These are phyloP conservation scores for Oryza glumipatula DNA, from an alignment of 176 grass and related monocot genomes.

Conservation along the genomic window DNA sequence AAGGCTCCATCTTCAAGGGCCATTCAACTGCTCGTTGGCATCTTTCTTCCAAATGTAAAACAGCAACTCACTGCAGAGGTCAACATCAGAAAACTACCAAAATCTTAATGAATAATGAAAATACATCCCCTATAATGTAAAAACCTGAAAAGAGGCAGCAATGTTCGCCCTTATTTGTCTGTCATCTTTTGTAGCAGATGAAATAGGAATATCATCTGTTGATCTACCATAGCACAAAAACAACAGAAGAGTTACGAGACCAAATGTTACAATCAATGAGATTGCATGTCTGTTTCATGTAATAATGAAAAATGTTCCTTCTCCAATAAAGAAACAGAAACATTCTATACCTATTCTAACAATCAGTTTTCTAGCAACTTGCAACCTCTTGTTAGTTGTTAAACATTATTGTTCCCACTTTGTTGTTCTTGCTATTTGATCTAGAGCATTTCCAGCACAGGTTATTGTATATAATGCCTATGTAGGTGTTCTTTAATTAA, in stretches of 20 bases:
- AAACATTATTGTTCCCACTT: not conserved
- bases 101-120: conserved; percentile 15
- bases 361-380: not conserved
- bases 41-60: conserved; percentile 98
- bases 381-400: not conserved
- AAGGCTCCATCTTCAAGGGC: conserved; percentile 93
- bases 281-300: not conserved
- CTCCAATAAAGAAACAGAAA: not conserved
- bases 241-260: conserved; percentile 19
- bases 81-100: conserved; percentile 22
- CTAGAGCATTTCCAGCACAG: not conserved
- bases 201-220: conserved; percentile 62
- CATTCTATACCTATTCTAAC: conserved; percentile 9
- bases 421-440: not conserved
- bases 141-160: conserved; percentile 99
- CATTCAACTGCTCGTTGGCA: conserved; percentile 96
- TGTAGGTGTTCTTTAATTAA: conserved; percentile 7
- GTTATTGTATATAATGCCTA: conserved; percentile 9
- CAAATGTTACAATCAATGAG: conserved; percentile 25
- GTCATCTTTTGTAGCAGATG: conserved; percentile 63
- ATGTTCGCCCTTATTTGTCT: conserved; percentile 74
- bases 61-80: conserved; percentile 73
- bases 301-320: conserved; percentile 10
- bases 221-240: conserved; percentile 53
- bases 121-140: not conserved